These are phyloP conservation scores for Scalesia atractyloides DNA, from an alignment of 129 eudicot species.

Conservation along the genomic window DNA sequence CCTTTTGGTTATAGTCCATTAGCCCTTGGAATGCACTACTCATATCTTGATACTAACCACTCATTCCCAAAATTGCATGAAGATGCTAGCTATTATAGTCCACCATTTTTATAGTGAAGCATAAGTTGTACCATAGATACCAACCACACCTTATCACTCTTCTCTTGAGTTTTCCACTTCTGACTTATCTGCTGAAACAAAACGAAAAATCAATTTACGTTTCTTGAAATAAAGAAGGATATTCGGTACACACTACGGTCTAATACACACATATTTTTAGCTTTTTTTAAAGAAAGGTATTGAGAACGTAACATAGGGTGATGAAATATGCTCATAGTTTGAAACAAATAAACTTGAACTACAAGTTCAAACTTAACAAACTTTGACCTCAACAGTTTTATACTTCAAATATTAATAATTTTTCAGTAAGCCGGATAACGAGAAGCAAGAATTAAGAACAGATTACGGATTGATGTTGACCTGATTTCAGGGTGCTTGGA, in stretches of 20 bases:
- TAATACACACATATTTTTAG: neutral
- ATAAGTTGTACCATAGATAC: constrained; percentile 16
- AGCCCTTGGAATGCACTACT: neutral
- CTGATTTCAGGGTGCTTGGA: constrained; percentile 31
- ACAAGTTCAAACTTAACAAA: neutral
- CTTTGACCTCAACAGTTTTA: neutral
- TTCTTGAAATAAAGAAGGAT: neutral
- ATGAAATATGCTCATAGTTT: neutral
- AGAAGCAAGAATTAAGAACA: neutral
- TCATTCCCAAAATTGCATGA: constrained; percentile 23
- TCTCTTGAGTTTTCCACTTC: constrained; percentile 16
- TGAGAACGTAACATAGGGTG: neutral
- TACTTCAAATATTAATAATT: neutral
- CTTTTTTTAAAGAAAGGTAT: neutral
- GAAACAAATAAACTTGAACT: neutral
- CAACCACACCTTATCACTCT: constrained; percentile 7
- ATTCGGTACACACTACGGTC: neutral
- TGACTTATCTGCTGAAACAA: constrained; percentile 12
- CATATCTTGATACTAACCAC: constrained; percentile 3
- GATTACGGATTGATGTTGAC: constrained; percentile 21
- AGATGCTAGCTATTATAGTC: constrained; percentile 11
- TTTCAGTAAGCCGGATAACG: neutral
- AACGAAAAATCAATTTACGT: constrained; percentile 14
- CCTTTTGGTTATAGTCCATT: neutral
- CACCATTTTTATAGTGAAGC: constrained; percentile 23